phyloP scores from a whole-genome alignment of 2,329 filamentous ascomycete species.

The Lachnellula subtilissima region DNA sequence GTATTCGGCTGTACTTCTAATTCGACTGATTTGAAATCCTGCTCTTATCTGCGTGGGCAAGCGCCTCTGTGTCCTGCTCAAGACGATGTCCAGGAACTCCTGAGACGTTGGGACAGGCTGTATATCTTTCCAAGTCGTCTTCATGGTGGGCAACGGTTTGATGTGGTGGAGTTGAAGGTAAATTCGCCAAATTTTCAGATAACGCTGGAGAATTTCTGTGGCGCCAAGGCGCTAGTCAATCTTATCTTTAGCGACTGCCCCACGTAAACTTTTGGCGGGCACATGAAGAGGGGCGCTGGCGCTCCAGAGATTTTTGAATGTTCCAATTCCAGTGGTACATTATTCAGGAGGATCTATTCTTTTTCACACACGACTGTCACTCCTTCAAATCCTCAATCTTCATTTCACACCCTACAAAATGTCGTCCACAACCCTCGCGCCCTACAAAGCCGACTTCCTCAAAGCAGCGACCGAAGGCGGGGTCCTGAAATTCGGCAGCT shows the following conservation, averaged over 20 bases:
- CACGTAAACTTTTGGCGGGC: background rate
- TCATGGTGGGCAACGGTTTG: constrained; percentile 41
- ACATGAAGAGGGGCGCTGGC: no score
- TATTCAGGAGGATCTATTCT: background rate
- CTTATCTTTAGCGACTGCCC: constrained; percentile 14
- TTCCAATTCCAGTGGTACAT: background rate
- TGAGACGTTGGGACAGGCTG: constrained; percentile 84
- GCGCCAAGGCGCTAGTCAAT: constrained; percentile 10
- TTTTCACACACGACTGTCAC: background rate
- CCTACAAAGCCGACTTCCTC: constrained; percentile 71
- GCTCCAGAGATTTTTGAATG: background rate
- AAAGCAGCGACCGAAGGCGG: constrained; percentile 61
- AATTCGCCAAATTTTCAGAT: constrained; percentile 4
- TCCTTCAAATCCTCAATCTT: background rate
- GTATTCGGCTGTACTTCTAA: constrained; percentile 49
- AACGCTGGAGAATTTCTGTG: constrained; percentile 10
- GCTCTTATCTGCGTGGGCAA: constrained; percentile 79
- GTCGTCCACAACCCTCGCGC: constrained; percentile 38
- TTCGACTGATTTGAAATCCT: constrained; percentile 79
- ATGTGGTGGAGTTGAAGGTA: constrained; percentile 2
- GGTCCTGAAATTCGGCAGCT: constrained; percentile 76
- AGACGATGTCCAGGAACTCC: constrained; percentile 96
- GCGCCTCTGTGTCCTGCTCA: constrained; percentile 87
- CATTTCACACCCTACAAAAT: constrained; percentile 4
- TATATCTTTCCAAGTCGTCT: constrained; percentile 70